Base-by-base conservation (phyloP, 2,329 filamentous ascomycete species). In the Cordyceps tenuipes region DNA sequence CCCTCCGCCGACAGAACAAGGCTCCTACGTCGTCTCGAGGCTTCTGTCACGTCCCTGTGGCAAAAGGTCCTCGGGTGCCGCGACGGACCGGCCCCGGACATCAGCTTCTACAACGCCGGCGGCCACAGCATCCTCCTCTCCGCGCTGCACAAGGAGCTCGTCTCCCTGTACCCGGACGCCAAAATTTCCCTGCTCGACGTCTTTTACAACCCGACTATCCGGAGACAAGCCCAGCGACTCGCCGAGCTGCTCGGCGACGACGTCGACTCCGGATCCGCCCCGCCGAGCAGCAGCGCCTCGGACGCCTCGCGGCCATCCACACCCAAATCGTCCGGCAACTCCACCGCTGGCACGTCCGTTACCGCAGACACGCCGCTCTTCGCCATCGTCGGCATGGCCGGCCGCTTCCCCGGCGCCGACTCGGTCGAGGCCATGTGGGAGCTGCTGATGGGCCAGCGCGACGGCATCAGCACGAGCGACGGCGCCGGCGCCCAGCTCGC, bases 321-420 rank as follows among this genome's bases (percentile, higher is more conserved):
- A 19, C n/a, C 26, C 48, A 34, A 19, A 2, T 7, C 31, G 3
- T 39, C 49, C 6, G 15, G 13, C 15, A 9, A 5, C 12, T 46
- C 54, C 10, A 48, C 54, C 6, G 43, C 54, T n/a, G 29, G 12
- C 23, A 47, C 43, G 1, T 46, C 41, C 2, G 43, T 48, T 3
- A 5, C 26, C 10, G 41, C 43, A 29, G n/a, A 15, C 13, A n/a
- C 21, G 41, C 67, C 72, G 26, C 71, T 72, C n/a, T 71, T 77
- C 53, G 76, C 75, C 12, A 69, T 78, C 5, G 66, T 78, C 39
- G 76, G 76, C n/a, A 69, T 77, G 62, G 71, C 71, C 3, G 73
- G 73, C 51, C 70, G 72, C 7, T 75, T 77, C 21, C 75, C 76
- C 3, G 72, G 75, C 9, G 68, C 68, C 26, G 39, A 43, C 47